These are phyloP conservation scores for Yarrowia sp. DNA, from an alignment of 805 yeast species.

Conservation along the genomic window DNA sequence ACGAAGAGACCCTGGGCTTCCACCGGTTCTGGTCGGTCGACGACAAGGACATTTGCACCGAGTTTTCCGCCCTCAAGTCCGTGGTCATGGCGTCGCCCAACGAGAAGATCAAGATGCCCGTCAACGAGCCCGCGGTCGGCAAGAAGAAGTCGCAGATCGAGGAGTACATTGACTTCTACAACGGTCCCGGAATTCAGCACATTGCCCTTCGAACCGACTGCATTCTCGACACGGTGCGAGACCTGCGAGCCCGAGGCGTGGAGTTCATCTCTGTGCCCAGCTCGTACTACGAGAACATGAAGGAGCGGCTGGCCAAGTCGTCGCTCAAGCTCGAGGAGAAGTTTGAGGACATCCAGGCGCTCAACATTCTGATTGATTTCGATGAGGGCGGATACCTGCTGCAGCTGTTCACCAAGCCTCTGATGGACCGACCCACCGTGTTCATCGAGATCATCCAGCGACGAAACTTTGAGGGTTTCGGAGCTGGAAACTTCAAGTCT, in stretches of 20 bases:
- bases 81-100: slow-evolving; percentile 76
- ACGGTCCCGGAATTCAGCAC: slow-evolving; percentile 88
- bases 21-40: slow-evolving; percentile 86
- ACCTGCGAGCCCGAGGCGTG: slow-evolving; percentile 67
- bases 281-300: slow-evolving; percentile 62
- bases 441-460: slow-evolving; percentile 85
- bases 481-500: slow-evolving; percentile 87
- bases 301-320: slow-evolving; percentile 55
- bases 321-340: slow-evolving; percentile 60
- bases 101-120: slow-evolving; percentile 75
- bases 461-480: slow-evolving; percentile 81
- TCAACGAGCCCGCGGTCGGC: slow-evolving; percentile 83
- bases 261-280: slow-evolving; percentile 70
- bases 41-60: slow-evolving; percentile 74
- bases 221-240: slow-evolving; percentile 63
- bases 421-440: slow-evolving; percentile 79
- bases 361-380: slow-evolving; percentile 71
- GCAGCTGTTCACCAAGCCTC: slow-evolving; percentile 80
- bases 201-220: slow-evolving; percentile 71
- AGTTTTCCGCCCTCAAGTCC: slow-evolving; percentile 71
- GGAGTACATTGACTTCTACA: slow-evolving; percentile 75
- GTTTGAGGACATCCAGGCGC: slow-evolving; percentile 57
- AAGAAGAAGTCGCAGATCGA: slow-evolving; percentile 75
- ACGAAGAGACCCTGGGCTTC: slow-evolving; percentile 71
- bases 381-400: slow-evolving; percentile 78